Evolutionary conservation across 495 filamentous ascomycete species (phyloP).

Genomic region (Elaphomyces granulatus): DNA sequence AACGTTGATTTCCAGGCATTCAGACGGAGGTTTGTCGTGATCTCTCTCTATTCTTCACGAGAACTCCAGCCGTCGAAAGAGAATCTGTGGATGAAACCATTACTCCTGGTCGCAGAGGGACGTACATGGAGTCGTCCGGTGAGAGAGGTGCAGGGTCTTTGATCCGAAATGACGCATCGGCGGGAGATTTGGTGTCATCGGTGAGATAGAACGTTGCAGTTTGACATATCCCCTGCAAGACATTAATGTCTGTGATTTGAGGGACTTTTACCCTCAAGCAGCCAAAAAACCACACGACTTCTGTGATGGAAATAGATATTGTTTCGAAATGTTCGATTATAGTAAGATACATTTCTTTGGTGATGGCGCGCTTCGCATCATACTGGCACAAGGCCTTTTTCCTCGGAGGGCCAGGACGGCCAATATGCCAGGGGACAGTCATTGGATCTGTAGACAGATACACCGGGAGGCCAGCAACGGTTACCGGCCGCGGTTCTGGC

Average conservation of each 20-base stretch:
- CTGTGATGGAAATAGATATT: background rate
- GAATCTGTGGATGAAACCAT: background rate
- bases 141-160: background rate
- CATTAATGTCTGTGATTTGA: background rate
- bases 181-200: background rate
- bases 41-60: slow-evolving; percentile 4
- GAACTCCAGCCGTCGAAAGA: slow-evolving; percentile 2
- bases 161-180: too few species aligned
- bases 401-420: background rate
- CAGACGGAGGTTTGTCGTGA: too few species aligned
- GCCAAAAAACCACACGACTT: background rate
- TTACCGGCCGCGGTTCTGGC: background rate
- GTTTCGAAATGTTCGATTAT: background rate
- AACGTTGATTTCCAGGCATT: too few species aligned
- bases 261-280: background rate
- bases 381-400: background rate
- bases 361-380: background rate
- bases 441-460: background rate
- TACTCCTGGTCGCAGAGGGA: background rate
- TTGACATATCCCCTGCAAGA: background rate
- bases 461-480: background rate
- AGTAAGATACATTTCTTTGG: background rate
- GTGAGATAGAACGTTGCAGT: background rate
- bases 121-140: background rate
- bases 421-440: background rate